These are phyloP conservation scores for Adiantum capillusveneris DNA, from an alignment of 75 land plant species.

Conservation along the genomic window DNA sequence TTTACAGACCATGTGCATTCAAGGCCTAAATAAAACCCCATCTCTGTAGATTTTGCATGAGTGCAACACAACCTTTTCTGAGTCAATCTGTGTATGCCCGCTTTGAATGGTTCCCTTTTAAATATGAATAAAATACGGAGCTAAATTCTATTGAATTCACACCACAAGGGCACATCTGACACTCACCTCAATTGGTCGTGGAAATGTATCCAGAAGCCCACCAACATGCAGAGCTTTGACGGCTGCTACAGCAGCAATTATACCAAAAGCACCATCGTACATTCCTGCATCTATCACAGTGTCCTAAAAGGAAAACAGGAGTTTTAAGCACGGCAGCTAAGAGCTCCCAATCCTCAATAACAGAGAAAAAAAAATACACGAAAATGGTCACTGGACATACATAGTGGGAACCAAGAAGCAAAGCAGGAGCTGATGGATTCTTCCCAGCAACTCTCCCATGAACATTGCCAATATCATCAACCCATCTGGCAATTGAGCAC, in stretches of 20 bases:
- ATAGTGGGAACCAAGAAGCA: constrained; percentile 89
- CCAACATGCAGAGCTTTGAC: constrained; percentile 53
- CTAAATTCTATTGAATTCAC: not conserved
- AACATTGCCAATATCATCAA: constrained; percentile 81
- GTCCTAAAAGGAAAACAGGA: constrained; percentile 41
- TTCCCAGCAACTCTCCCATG: constrained; percentile 75
- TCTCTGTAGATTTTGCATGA: no score
- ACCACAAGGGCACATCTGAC: not conserved
- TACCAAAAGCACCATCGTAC: constrained; percentile 94
- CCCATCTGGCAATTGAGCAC: constrained; percentile 95
- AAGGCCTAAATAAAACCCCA: no score
- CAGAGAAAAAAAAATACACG: not conserved
- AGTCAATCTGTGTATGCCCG: no score
- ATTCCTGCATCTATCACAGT: constrained; percentile 97
- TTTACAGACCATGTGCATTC: no score
- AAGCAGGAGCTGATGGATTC: constrained; percentile 58
- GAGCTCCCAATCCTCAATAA: no score
- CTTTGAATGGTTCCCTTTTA: no score
- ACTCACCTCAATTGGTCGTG: constrained; percentile 77
- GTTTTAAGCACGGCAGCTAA: no score
- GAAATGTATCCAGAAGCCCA: constrained; percentile 43
- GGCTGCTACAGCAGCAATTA: constrained; percentile 83
- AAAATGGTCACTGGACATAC: constrained; percentile 22
- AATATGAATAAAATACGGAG: no score
- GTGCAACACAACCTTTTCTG: no score